These are phyloP conservation scores for Plasmopara viticola DNA, from an alignment of 352 stramenopile species.

Conservation along the genomic window DNA sequence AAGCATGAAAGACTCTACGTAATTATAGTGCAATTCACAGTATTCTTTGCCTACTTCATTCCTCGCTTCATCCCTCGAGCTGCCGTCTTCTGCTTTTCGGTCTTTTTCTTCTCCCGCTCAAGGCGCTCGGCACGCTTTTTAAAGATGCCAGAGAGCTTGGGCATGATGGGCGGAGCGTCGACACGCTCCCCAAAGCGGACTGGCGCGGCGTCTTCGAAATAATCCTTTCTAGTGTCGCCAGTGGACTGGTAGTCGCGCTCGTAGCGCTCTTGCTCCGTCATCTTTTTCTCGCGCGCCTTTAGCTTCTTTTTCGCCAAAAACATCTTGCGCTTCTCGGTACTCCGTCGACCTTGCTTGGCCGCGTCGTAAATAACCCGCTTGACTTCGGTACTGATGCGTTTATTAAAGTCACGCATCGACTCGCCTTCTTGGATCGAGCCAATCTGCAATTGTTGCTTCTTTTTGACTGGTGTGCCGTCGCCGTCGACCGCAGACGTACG, in stretches of 20 bases:
- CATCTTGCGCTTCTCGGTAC: constrained; percentile 70
- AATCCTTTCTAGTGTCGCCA: constrained; percentile 62
- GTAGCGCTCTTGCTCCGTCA: constrained; percentile 79
- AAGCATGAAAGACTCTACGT: constrained; percentile 4
- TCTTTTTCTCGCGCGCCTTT: constrained; percentile 61
- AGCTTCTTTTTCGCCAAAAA: constrained; percentile 76
- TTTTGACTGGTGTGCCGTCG: constrained; percentile 23
- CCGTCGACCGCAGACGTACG: constrained; percentile 38
- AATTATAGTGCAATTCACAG: not conserved
- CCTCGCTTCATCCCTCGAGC: constrained; percentile 17
- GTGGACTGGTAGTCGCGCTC: constrained; percentile 69
- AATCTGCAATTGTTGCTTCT: constrained; percentile 46
- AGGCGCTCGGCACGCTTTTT: constrained; percentile 65
- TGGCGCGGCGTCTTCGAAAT: constrained; percentile 51
- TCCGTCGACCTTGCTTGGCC: constrained; percentile 64
- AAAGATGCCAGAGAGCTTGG: constrained; percentile 76
- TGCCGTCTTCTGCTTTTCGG: constrained; percentile 22
- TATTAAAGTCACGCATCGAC: constrained; percentile 81
- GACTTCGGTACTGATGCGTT: constrained; percentile 77
- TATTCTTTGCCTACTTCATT: constrained; percentile 6
- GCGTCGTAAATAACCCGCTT: constrained; percentile 83
- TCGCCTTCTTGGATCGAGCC: constrained; percentile 56
- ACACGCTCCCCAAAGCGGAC: constrained; percentile 74
- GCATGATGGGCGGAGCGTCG: constrained; percentile 75
- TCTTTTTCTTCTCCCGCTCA: constrained; percentile 34